Evolutionary conservation across 1,284 basidiomycete species (phyloP).

Genomic region (Hypsizygus ulmarius): DNA sequence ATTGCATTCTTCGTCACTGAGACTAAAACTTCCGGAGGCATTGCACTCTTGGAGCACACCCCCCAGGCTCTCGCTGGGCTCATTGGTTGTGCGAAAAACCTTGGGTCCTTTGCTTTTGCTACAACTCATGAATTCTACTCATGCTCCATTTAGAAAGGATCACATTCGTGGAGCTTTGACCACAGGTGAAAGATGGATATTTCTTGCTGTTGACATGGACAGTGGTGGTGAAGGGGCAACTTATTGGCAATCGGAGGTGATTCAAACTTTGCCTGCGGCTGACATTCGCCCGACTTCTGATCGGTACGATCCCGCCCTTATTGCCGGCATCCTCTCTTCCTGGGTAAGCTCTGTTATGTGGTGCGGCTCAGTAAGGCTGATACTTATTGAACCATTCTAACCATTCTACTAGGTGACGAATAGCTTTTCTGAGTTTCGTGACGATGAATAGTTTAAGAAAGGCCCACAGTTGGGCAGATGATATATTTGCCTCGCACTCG

Average conservation of each 20-base stretch:
- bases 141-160: constrained; percentile 10
- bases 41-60: not conserved
- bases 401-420: constrained; percentile 1
- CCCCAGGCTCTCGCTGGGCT: constrained; percentile 10
- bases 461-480: no score
- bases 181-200: constrained; percentile 13
- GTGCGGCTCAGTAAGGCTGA: not conserved
- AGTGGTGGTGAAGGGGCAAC: constrained; percentile 10
- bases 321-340: constrained; percentile 15
- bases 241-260: constrained; percentile 11
- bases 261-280: constrained; percentile 1
- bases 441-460: constrained; percentile 12
- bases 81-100: constrained; percentile 13
- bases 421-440: constrained; percentile 9
- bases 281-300: constrained; percentile 4
- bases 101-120: constrained; percentile 5
- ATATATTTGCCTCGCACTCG: no score
- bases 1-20: constrained; percentile 6
- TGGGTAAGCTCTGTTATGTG: constrained; percentile 16
- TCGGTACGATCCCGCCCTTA: constrained; percentile 11
- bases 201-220: constrained; percentile 14
- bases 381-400: not conserved
- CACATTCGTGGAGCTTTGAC: constrained; percentile 17
- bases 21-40: not conserved
- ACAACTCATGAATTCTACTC: not conserved